A percentile compares a stretch with the other conserved stretches of the same genome.
Conservation (phyloP, 2,329 filamentous ascomycete species). For the Clarireedia hainanense region DNA sequence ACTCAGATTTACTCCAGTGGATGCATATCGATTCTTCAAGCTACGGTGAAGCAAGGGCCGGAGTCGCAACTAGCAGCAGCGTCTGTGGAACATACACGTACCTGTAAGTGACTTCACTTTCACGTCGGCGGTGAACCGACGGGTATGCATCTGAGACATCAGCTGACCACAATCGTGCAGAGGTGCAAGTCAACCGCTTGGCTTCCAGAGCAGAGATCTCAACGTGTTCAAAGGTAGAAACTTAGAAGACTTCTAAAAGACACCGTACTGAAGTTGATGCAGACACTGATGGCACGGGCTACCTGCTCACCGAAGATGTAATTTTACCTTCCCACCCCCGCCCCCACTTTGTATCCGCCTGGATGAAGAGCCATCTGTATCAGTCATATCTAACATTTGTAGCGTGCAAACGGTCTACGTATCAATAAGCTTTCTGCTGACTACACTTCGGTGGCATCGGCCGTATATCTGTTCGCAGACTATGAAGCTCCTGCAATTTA, state of each 20-base stretch:
- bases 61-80: slow-evolving; percentile 49
- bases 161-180: slow-evolving; percentile 8
- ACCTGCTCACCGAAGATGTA: slow-evolving; percentile 57
- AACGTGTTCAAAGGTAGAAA: slow-evolving; percentile 25
- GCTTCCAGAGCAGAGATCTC: slow-evolving; percentile 29
- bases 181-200: slow-evolving; percentile 25
- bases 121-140: too few relatives aligned
- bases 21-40: slow-evolving; percentile 56
- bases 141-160: background rate
- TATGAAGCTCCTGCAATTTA: slow-evolving; percentile 57
- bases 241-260: background rate
- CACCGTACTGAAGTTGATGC: slow-evolving; percentile 26
- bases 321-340: slow-evolving; percentile 17
- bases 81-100: slow-evolving; percentile 56
- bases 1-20: slow-evolving; percentile 33
- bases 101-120: slow-evolving; percentile 20
- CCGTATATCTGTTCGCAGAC: slow-evolving; percentile 41
- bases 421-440: slow-evolving; percentile 49
- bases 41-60: slow-evolving; percentile 57
- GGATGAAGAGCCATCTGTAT: too few relatives aligned
- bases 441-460: slow-evolving; percentile 43
- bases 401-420: slow-evolving; percentile 49
- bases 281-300: slow-evolving; percentile 53
- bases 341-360: too few relatives aligned
- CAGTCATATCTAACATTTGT: background rate